Percentiles rank a stretch among this genome's conserved stretches.
phyloP scores from a whole-genome alignment of 495 filamentous ascomycete species.

The Penicillium pulvis region DNA sequence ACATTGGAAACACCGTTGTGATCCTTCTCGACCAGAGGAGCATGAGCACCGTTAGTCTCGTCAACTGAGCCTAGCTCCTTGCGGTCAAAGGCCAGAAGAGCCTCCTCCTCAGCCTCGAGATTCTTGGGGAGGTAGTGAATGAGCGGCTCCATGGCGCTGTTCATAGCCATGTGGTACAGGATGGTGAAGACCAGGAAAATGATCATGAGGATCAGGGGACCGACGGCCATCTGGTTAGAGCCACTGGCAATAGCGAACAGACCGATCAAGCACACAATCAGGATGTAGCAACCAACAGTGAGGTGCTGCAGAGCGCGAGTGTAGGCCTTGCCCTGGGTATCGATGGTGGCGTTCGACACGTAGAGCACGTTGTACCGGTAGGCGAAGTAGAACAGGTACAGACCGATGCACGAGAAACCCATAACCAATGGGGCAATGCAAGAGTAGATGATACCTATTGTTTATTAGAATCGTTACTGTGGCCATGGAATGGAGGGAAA shows the following conservation, averaged over 20 bases:
- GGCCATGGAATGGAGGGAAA: conserved; percentile 2
- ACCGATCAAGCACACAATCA: conserved; percentile 84
- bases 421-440: conserved; percentile 89
- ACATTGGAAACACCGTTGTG: conserved; percentile 21
- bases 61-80: conserved; percentile 30
- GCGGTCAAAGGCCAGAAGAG: conserved; percentile 53
- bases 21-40: conserved; percentile 5
- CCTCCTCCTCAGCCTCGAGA: conserved; percentile 65
- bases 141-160: conserved; percentile 75
- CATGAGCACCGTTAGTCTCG: conserved; percentile 26
- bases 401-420: conserved; percentile 80
- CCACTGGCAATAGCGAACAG: conserved; percentile 73
- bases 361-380: conserved; percentile 96
- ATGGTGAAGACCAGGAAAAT: conserved; percentile 77
- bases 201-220: conserved; percentile 83
- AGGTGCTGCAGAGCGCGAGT: conserved; percentile 89
- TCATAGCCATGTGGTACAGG: conserved; percentile 82
- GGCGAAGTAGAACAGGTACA: conserved; percentile 87
- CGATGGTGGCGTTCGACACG: conserved; percentile 79
- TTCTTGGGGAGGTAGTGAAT: conserved; percentile 78
- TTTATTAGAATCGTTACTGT: conserved; percentile 40
- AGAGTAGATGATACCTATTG: conserved; percentile 69
- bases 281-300: conserved; percentile 83
- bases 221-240: conserved; percentile 59
- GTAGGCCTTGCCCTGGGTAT: conserved; percentile 90